phyloP scores from a whole-genome alignment of 169 alveolate species.

The Plasmodium coatneyi region DNA sequence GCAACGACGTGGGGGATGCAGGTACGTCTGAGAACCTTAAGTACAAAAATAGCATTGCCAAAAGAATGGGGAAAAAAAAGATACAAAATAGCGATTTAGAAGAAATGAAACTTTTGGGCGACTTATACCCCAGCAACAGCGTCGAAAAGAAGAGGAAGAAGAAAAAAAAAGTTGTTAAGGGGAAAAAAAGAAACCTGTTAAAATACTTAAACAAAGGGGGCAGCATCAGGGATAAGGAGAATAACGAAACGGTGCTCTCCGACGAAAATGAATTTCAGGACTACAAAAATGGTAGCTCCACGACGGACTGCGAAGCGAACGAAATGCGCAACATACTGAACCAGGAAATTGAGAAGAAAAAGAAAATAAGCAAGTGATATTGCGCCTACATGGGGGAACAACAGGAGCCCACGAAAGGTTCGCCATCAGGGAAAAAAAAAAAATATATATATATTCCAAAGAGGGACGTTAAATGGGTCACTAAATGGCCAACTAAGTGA shows the following conservation, averaged over 20 bases:
- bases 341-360: constrained; percentile 68
- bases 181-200: constrained; percentile 2
- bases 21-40: neutral
- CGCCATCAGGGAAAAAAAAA: neutral
- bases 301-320: constrained; percentile 53
- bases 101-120: neutral
- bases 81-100: neutral
- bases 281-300: constrained; percentile 10
- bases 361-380: constrained; percentile 4
- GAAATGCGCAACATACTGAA: constrained; percentile 60
- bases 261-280: constrained; percentile 11
- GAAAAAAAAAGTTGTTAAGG: constrained; percentile 20
- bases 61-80: constrained; percentile 1
- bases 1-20: neutral
- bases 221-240: constrained; percentile 3
- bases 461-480: neutral
- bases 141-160: neutral
- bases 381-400: neutral
- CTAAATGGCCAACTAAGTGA: neutral
- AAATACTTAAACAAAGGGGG: constrained; percentile 26
- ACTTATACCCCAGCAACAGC: constrained; percentile 4
- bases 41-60: neutral
- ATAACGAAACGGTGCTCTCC: constrained; percentile 22
- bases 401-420: neutral
- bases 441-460: neutral